Conservation (phyloP, 805 yeast species). For the Metschnikowia henanensis region DNA sequence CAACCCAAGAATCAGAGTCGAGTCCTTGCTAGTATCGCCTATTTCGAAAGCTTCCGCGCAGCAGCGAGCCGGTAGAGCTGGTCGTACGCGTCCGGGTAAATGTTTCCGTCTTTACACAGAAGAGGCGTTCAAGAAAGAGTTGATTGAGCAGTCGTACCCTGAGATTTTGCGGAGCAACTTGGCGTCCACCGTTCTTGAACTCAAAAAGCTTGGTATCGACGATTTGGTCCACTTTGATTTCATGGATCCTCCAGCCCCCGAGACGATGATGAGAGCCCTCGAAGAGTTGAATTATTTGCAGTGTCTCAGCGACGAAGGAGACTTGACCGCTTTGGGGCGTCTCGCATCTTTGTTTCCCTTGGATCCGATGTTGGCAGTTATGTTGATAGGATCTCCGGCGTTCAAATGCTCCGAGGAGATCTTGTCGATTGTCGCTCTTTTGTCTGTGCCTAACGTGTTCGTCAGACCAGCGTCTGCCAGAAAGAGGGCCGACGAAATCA, state of each 20-base stretch:
- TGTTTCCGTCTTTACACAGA: constrained; percentile 96
- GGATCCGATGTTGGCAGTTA: constrained; percentile 93
- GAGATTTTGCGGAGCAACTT: constrained; percentile 91
- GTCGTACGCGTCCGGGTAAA: constrained; percentile 98
- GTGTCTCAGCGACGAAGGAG: constrained; percentile 91
- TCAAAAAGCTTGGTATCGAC: constrained; percentile 92
- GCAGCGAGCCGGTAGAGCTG: constrained; percentile 99
- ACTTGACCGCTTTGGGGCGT: constrained; percentile 85
- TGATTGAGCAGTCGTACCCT: constrained; percentile 94
- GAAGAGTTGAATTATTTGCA: constrained; percentile 91
- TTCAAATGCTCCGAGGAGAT: constrained; percentile 88
- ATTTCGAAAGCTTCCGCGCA: constrained; percentile 97
- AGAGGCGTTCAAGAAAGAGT: constrained; percentile 91
- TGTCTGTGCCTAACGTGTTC: constrained; percentile 93
- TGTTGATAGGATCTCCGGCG: constrained; percentile 85
- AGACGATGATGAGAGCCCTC: constrained; percentile 98
- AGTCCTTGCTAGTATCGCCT: constrained; percentile 90
- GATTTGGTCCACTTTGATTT: constrained; percentile 97
- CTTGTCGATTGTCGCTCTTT: constrained; percentile 81
- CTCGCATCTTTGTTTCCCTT: constrained; percentile 90
- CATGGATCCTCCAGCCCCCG: constrained; percentile 99
- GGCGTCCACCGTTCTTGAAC: constrained; percentile 87
- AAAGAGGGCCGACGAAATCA: constrained; percentile 89
- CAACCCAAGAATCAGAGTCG: constrained; percentile 95
- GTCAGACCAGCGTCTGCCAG: constrained; percentile 88